Base-by-base conservation (phyloP, 2,329 filamentous ascomycete genomes). In the Aspergillus pseudotamarii region DNA sequence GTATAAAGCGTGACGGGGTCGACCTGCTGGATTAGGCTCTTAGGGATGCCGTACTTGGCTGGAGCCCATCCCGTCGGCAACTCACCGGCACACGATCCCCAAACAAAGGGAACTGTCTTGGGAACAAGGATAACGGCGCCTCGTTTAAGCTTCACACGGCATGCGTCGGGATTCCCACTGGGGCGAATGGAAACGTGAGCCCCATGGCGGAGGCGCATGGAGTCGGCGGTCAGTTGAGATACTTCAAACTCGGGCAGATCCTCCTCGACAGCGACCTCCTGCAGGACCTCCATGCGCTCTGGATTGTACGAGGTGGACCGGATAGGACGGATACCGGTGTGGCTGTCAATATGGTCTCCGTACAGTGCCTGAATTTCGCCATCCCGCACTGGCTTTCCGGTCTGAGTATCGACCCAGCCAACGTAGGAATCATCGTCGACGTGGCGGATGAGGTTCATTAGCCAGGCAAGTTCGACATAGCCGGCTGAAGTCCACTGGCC, bases 401-500 rank as follows among this genome's bases (percentile, higher is more conserved):
- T 89, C 87, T 98, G 98, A 76, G 89, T 86, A 75, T 99, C 95
- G 62, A 99, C 95, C 94, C 84, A 99, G 71, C 95, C 95, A 69
- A 94, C 93, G 82, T 99, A 98, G 68, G 91, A 88, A 36, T 90
- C 89, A n/a, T 94, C 95, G 72, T 98, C 98, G 84, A 97, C 92
- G 80, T 99, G 96, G 86, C 94, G 97, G 84, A 99, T 98, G 64
- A 98, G 88, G 75, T 95, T 95, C 94, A 98, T 99, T 79, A 99
- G 92, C 95, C 95, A 99, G 36, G 95, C 94, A 95, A 99, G 99
- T 81, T 99, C 95, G 64, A 99, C 90, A 73, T 94, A 98, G 34
- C 95, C 95, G 80, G 99, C 96, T 16, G 99, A 88, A 11, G 95
- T 98, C 83, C 99, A 99, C 75, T 97, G 88, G 76, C 95, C 95